These are phyloP conservation scores for Drechslerella coelobrocha DNA, from an alignment of 2,329 filamentous ascomycete species.

Conservation along the genomic window DNA sequence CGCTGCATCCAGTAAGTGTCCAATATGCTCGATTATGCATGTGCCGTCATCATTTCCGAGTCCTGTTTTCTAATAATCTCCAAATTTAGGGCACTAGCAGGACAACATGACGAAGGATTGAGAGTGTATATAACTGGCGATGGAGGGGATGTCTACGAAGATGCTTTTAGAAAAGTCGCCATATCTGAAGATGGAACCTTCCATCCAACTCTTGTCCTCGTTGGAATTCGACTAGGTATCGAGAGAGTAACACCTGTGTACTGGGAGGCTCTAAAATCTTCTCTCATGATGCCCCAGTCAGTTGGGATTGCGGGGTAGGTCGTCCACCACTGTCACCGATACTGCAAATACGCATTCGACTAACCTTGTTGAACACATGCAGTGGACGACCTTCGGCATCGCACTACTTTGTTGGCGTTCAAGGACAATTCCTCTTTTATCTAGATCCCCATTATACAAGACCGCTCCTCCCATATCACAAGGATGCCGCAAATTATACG, in stretches of 20 bases:
- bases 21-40: neutral
- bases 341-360: slow-evolving; percentile 18
- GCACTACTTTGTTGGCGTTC: slow-evolving; percentile 75
- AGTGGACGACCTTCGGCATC: slow-evolving; percentile 92
- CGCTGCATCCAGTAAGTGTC: slow-evolving; percentile 83
- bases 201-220: slow-evolving; percentile 82
- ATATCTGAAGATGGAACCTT: slow-evolving; percentile 71
- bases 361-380: slow-evolving; percentile 32
- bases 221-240: slow-evolving; percentile 88
- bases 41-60: slow-evolving; percentile 45
- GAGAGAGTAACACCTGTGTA: slow-evolving; percentile 94
- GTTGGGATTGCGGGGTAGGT: slow-evolving; percentile 90
- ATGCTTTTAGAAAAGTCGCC: slow-evolving; percentile 80
- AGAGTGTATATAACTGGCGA: slow-evolving; percentile 89
- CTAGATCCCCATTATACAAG: slow-evolving; percentile 91
- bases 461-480: slow-evolving; percentile 69
- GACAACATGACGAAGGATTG: slow-evolving; percentile 69
- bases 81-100: slow-evolving; percentile 72
- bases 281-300: slow-evolving; percentile 87
- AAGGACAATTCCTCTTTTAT: slow-evolving; percentile 86
- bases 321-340: neutral
- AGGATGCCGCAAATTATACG: slow-evolving; percentile 66
- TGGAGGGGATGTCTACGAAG: slow-evolving; percentile 89
- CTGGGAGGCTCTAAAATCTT: slow-evolving; percentile 86
- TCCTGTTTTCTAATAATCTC: slow-evolving; percentile 15